These are phyloP conservation scores for Pochonia chlamydosporia DNA, from an alignment of 2,329 filamentous ascomycete species.

Conservation along the genomic window DNA sequence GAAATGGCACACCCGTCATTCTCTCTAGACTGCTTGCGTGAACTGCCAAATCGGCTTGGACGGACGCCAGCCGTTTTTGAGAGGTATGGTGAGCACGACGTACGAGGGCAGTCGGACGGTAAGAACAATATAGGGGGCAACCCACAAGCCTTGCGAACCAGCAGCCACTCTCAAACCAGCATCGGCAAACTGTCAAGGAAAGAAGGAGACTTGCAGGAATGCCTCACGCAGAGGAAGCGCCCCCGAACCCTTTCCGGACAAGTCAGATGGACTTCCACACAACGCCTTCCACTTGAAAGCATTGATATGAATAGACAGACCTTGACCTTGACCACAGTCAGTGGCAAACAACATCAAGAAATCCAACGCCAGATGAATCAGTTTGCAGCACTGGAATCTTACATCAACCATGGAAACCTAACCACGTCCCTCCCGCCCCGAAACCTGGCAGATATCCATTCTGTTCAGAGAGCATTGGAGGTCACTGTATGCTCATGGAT, in stretches of 20 bases:
- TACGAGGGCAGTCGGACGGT: not conserved
- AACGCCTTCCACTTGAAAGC: slow-evolving; percentile 19
- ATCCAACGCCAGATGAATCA: slow-evolving; percentile 10
- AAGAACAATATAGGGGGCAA: not conserved
- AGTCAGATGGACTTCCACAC: slow-evolving; percentile 16
- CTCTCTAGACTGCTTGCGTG: slow-evolving; percentile 1
- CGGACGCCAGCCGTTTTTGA: slow-evolving; percentile 3
- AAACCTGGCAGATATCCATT: slow-evolving; percentile 17
- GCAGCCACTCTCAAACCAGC: not conserved
- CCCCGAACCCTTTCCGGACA: slow-evolving; percentile 12
- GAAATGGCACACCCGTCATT: not conserved
- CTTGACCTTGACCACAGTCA: not conserved
- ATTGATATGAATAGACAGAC: slow-evolving; percentile 14
- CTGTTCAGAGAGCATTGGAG: slow-evolving; percentile 16
- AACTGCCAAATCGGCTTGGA: slow-evolving; percentile 3
- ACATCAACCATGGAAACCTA: slow-evolving; percentile 2
- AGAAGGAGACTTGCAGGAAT: slow-evolving; percentile 13
- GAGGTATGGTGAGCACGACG: not conserved
- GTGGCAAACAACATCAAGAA: not conserved
- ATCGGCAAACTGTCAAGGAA: not conserved
- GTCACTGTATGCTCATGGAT: slow-evolving; percentile 17
- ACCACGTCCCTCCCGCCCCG: slow-evolving; percentile 14
- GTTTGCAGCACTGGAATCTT: slow-evolving; percentile 8
- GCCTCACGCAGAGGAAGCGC: slow-evolving; percentile 15
- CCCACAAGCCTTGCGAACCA: not conserved